Evolutionary conservation across 257 asterid species (phyloP).

Genomic region (Ehretia macrophylla): DNA sequence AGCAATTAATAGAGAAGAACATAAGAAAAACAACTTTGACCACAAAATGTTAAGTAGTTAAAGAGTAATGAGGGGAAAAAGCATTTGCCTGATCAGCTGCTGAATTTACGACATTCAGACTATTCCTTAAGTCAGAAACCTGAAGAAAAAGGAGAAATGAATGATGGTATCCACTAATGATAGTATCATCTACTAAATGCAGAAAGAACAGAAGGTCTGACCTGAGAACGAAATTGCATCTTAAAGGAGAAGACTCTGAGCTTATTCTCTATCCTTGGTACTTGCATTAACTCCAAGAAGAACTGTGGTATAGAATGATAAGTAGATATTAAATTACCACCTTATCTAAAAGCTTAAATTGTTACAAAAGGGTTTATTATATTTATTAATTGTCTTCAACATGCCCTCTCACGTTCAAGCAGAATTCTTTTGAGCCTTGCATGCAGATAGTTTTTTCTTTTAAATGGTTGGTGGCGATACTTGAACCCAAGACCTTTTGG

Average conservation of each 20-base stretch:
- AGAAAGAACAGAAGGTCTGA: background rate
- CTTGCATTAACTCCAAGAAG: constrained; percentile 13
- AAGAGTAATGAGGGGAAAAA: constrained; percentile 25
- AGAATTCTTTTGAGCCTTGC: no score
- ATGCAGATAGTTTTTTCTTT: no score
- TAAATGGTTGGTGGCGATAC: no score
- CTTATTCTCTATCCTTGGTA: background rate
- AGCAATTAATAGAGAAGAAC: constrained; percentile 19
- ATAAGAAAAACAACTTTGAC: constrained; percentile 18
- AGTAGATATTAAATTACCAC: no score
- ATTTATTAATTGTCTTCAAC: no score
- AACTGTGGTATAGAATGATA: constrained; percentile 41
- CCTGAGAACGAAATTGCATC: background rate
- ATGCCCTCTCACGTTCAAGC: no score
- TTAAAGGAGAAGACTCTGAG: background rate
- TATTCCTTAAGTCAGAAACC: constrained; percentile 80
- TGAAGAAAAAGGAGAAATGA: constrained; percentile 25
- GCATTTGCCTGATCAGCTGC: constrained; percentile 81
- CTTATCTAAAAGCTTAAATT: no score
- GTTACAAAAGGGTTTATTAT: no score
- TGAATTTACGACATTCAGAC: constrained; percentile 68
- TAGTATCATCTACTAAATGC: constrained; percentile 6
- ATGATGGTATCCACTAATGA: background rate
- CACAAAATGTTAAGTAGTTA: constrained; percentile 3
- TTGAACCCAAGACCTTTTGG: no score